A percentile compares a stretch with the other conserved stretches of the same genome.
Evolutionary conservation across 2,329 filamentous ascomycete genomes (phyloP).

Genomic region (Davidsoniella australis): DNA sequence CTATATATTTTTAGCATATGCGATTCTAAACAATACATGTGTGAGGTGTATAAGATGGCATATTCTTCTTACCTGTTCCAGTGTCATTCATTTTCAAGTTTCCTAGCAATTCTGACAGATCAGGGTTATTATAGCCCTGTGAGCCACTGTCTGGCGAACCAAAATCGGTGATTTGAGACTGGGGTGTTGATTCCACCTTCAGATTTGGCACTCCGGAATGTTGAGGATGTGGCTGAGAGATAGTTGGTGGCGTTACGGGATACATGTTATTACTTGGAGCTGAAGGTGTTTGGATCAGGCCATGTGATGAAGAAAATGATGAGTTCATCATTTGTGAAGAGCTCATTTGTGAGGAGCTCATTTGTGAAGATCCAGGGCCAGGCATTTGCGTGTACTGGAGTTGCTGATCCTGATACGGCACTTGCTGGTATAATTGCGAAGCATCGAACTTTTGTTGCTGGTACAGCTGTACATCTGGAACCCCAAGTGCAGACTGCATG

Average conservation of each 20-base stretch:
- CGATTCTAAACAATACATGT: neutral
- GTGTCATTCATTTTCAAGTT: constrained; percentile 75
- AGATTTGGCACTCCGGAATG: constrained; percentile 1
- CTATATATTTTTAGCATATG: constrained; percentile 24
- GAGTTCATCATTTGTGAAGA: neutral
- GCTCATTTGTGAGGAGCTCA: neutral
- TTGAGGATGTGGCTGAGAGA: constrained; percentile 3
- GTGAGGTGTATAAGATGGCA: neutral
- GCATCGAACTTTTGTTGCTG: constrained; percentile 20
- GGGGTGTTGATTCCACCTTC: constrained; percentile 3
- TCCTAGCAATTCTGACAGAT: constrained; percentile 66
- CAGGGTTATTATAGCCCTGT: constrained; percentile 49
- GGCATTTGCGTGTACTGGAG: constrained; percentile 26
- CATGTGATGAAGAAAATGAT: neutral
- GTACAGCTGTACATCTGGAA: constrained; percentile 19
- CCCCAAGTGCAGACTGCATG: neutral
- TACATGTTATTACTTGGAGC: constrained; percentile 5
- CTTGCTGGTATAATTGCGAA: constrained; percentile 28
- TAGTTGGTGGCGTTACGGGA: constrained; percentile 9
- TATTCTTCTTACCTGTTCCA: constrained; percentile 54
- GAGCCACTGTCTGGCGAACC: constrained; percentile 34
- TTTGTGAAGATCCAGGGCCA: constrained; percentile 5
- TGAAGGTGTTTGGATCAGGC: neutral
- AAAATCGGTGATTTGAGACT: constrained; percentile 4
- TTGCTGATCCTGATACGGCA: constrained; percentile 31